phyloP scores from a whole-genome alignment of 1,284 basidiomycete species.

The Ustilago nuda region DNA sequence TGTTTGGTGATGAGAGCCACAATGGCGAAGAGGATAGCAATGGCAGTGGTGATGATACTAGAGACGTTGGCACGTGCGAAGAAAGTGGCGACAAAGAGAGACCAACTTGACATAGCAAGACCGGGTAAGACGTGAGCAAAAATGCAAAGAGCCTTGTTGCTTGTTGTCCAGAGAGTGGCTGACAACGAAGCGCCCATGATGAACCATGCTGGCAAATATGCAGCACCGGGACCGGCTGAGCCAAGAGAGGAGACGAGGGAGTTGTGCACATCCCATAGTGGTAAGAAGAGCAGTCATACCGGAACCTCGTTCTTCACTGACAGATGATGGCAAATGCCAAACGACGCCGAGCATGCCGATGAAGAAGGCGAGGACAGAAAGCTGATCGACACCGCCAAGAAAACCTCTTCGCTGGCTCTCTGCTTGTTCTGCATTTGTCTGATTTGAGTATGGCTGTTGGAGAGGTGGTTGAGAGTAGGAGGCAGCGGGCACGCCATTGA shows the following conservation, averaged over 20 bases:
- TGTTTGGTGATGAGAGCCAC: constrained; percentile 75
- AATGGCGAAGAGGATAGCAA: constrained; percentile 77
- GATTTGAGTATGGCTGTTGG: constrained; percentile 79
- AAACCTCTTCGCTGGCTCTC: constrained; percentile 74
- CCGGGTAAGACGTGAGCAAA: constrained; percentile 78
- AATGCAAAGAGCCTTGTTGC: constrained; percentile 76
- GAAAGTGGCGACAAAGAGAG: constrained; percentile 77
- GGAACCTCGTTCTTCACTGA: constrained; percentile 67
- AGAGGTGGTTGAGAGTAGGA: constrained; percentile 52
- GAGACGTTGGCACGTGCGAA: constrained; percentile 81
- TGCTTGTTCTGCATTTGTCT: constrained; percentile 76
- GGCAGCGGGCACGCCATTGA: constrained; percentile 69
- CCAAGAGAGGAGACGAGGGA: constrained; percentile 41
- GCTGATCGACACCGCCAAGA: constrained; percentile 17
- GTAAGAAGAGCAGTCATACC: constrained; percentile 48
- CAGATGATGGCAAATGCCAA: constrained; percentile 70
- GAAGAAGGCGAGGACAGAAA: constrained; percentile 66
- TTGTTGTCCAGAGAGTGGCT: constrained; percentile 75
- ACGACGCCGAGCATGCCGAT: constrained; percentile 80
- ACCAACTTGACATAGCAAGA: constrained; percentile 77
- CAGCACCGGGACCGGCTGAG: constrained; percentile 52
- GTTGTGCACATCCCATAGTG: constrained; percentile 45
- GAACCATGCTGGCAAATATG: constrained; percentile 78
- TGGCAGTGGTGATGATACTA: constrained; percentile 77
- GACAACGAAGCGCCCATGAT: constrained; percentile 76